Percentiles rank a stretch among this genome's conserved stretches.
Conservation (phyloP, 2,329 filamentous ascomycete species). For the Fusarium tuaranense region DNA sequence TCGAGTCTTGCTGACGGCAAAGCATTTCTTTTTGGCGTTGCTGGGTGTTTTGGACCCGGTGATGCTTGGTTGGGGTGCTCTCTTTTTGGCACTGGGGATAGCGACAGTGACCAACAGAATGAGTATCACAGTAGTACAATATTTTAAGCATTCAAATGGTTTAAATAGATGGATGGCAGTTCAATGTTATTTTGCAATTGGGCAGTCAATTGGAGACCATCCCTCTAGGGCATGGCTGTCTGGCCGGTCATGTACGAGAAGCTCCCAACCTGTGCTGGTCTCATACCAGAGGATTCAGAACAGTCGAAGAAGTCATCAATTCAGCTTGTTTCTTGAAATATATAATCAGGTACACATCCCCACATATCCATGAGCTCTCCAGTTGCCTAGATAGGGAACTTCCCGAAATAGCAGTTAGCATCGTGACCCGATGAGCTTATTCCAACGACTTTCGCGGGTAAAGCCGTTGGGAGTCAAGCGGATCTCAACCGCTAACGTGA, state of each 20-base stretch:
- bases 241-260: neutral
- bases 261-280: neutral
- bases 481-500: too few relatives aligned
- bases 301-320: neutral
- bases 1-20: constrained; percentile 40
- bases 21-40: constrained; percentile 8
- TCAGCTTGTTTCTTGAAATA: neutral
- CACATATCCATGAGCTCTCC: neutral
- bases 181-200: neutral
- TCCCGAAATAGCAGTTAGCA: neutral
- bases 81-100: neutral
- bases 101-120: neutral
- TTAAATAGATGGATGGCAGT: neutral
- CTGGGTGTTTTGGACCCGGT: constrained; percentile 6
- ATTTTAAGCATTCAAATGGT: neutral
- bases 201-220: neutral
- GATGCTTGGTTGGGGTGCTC: constrained; percentile 5
- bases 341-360: neutral
- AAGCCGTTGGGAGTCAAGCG: neutral
- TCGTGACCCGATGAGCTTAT: neutral
- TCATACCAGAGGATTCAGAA: neutral
- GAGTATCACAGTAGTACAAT: too few relatives aligned
- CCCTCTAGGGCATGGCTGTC: neutral
- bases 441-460: neutral
- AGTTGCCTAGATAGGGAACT: neutral